Evolutionary conservation across 2,329 filamentous ascomycete species (phyloP).

Genomic region (Drechslerella dactyloides): DNA sequence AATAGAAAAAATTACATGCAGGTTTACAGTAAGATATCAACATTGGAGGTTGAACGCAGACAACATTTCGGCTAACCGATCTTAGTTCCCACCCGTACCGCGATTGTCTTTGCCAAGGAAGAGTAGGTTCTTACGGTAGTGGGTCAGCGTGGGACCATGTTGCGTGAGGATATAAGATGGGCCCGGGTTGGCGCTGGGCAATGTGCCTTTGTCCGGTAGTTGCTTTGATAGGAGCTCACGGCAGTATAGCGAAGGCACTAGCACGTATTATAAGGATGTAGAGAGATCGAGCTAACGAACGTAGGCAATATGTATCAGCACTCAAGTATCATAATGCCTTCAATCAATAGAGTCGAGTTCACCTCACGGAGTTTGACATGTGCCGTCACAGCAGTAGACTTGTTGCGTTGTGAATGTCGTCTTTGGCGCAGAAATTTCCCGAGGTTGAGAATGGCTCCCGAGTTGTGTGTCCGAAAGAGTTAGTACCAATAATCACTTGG

Average conservation of each 20-base stretch:
- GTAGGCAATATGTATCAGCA: no score
- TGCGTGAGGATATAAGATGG: neutral
- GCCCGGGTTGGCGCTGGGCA: constrained; percentile 2
- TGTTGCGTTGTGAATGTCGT: constrained; percentile 20
- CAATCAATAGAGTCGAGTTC: no score
- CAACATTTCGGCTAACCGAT: constrained; percentile 10
- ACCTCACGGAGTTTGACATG: neutral
- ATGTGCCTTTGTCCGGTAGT: no score
- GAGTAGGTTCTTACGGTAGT: constrained; percentile 17
- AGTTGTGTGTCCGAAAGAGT: no score
- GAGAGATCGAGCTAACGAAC: no score
- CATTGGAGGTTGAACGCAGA: constrained; percentile 8
- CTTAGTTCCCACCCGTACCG: constrained; percentile 48
- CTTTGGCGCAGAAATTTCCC: constrained; percentile 58
- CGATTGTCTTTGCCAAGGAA: constrained; percentile 36
- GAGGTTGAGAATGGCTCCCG: constrained; percentile 45
- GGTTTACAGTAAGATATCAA: constrained; percentile 67
- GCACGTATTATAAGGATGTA: no score
- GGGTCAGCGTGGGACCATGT: neutral
- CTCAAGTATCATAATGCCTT: no score
- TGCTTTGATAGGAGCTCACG: no score
- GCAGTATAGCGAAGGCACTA: no score
- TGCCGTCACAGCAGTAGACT: neutral
- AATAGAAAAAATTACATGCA: constrained; percentile 87
- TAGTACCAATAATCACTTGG: neutral